Evolutionary conservation across 2,329 filamentous ascomycete genomes (phyloP), one percentile per base, ranked within the genome.

Genomic region (Hypoxylon sp.): DNA sequence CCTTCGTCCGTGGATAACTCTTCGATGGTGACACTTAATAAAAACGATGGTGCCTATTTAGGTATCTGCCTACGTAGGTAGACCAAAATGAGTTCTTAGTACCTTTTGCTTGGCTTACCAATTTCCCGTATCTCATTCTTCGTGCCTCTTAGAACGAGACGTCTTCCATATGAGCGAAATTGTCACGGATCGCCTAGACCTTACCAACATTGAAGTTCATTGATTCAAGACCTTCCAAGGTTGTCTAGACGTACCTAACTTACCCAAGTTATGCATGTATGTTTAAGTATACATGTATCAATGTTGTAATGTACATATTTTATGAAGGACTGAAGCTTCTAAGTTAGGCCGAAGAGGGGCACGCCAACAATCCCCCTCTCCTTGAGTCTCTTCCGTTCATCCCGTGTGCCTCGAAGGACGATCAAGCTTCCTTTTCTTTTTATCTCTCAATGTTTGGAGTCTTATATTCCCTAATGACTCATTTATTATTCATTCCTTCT

Each of bases 341-440:
- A 53, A 21, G 63, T 69, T 67, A 69, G 67, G 67, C 63, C 67
- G 67, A 69, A 69, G 63, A 67, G 57, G 60, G 56, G 63, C 53
- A 61, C 60, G 59, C 59, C 66, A 61, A 67, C 56, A 56, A 34
- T 53, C 62, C 51, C 43, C 14, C 19, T 57, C 46, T 61, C 36
- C 49, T 53, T 58, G 30, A 51, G 53, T 48, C 51, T 60, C 55
- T 67, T 63, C 64, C 64, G 60, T 51, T 56, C 46, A 23, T 63
- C 64, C 64, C 56, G 60, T 60, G 56, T 58, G 46, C 56, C 60
- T 58, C 30, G 30, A 48, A 21, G 43, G 48, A 45, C 48, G 48
- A 13, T 52, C n/a, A 38, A 30, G 51, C 51, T 53, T 38, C 60
- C 32, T 28, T 5, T 28, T 28, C 5, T 34, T 57, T 48, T 59